Evolutionary conservation across 495 filamentous ascomycete genomes (phyloP).

Genomic region (Astrothelium subdiscretum): DNA sequence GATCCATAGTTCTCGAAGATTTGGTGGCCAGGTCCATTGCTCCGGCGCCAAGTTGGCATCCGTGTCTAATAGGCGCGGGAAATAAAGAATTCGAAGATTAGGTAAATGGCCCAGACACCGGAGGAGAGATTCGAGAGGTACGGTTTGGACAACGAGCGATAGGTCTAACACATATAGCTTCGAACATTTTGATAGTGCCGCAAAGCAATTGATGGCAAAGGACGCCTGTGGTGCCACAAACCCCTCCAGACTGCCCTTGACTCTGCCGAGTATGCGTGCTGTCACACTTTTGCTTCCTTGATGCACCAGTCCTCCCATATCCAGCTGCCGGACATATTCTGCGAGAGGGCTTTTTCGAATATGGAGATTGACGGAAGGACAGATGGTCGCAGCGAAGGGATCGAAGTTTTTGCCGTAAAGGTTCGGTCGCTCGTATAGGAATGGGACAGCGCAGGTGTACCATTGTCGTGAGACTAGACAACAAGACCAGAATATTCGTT

Average conservation of each 20-base stretch:
- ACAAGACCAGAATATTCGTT: slow-evolving; percentile 40
- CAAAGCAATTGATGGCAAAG: slow-evolving; percentile 54
- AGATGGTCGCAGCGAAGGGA: slow-evolving; percentile 49
- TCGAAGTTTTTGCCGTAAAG: slow-evolving; percentile 44
- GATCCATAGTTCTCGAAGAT: slow-evolving; percentile 28
- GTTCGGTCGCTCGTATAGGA: slow-evolving; percentile 45
- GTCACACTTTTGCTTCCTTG: slow-evolving; percentile 54
- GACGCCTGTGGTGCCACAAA: slow-evolving; percentile 56
- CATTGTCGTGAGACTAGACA: slow-evolving; percentile 51
- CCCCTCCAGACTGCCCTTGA: slow-evolving; percentile 44
- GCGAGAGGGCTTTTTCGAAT: slow-evolving; percentile 44
- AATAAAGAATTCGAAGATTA: slow-evolving; percentile 38
- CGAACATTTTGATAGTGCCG: slow-evolving; percentile 50
- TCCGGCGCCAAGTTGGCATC: slow-evolving; percentile 12
- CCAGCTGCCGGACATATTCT: slow-evolving; percentile 42
- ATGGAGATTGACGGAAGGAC: slow-evolving; percentile 46
- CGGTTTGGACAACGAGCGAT: slow-evolving; percentile 42
- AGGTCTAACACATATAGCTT: slow-evolving; percentile 47
- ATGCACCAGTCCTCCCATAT: slow-evolving; percentile 51
- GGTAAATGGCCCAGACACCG: slow-evolving; percentile 39
- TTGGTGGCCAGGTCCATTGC: slow-evolving; percentile 35
- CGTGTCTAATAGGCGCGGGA: slow-evolving; percentile 42
- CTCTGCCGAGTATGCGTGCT: slow-evolving; percentile 48
- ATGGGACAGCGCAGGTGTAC: slow-evolving; percentile 45
- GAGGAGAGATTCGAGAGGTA: slow-evolving; percentile 42